These are phyloP conservation scores for Naegleria lovaniensis DNA, from an alignment of 208 protist genomes.

Conservation along the genomic window DNA sequence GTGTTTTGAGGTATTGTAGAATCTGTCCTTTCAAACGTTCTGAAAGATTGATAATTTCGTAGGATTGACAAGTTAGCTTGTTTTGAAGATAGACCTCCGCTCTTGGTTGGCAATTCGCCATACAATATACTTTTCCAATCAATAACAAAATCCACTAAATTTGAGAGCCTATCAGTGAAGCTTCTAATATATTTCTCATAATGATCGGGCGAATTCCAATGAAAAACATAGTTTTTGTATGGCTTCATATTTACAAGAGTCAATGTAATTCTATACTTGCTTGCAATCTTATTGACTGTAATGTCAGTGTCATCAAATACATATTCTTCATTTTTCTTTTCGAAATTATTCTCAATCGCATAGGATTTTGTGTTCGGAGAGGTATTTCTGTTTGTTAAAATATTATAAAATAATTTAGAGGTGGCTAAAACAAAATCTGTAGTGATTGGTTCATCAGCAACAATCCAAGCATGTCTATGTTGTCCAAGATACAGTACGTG, in stretches of 20 bases:
- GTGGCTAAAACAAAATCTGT: neutral
- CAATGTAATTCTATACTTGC: neutral
- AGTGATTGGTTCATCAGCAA: neutral
- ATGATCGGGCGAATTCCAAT: neutral
- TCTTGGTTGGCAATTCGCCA: neutral
- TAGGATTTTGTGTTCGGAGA: neutral
- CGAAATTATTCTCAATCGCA: neutral
- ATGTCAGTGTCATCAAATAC: neutral
- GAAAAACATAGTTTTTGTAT: too few relatives aligned
- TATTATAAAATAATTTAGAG: neutral
- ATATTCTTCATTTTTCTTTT: neutral
- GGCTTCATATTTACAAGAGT: neutral
- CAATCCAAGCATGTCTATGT: neutral
- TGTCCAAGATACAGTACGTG: neutral
- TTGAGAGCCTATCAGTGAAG: neutral
- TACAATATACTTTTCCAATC: neutral
- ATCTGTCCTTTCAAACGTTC: neutral
- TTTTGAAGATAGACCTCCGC: neutral
- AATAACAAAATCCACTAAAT: neutral
- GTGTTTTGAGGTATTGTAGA: neutral
- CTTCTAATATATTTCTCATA: neutral
- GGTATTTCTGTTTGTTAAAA: neutral
- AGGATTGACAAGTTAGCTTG: neutral
- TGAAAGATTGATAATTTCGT: neutral
- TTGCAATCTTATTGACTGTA: neutral